Evolutionary conservation across 768 basidiomycete genomes (phyloP).

Genomic region (Filobasidium floriforme): DNA sequence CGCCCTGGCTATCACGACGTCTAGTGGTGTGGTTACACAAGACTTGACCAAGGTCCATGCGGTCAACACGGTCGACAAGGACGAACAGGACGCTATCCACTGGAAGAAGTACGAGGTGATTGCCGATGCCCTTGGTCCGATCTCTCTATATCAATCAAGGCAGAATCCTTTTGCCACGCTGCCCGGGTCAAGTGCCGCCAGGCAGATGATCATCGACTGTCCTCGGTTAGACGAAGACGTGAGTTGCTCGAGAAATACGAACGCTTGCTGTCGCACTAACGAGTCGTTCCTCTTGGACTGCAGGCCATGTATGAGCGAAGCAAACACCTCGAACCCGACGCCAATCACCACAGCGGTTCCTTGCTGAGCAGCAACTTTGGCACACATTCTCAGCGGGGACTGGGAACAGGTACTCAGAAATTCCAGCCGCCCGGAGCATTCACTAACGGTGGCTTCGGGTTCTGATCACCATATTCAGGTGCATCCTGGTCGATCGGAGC

Average conservation of each 20-base stretch:
- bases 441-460: slow-evolving; percentile 3
- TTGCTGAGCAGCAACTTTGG: neutral
- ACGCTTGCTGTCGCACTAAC: slow-evolving; percentile 7
- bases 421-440: neutral
- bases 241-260: slow-evolving; percentile 17
- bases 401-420: neutral
- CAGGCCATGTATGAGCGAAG: slow-evolving; percentile 34
- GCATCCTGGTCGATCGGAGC: neutral
- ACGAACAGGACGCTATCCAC: slow-evolving; percentile 67
- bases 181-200: slow-evolving; percentile 23
- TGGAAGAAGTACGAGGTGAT: slow-evolving; percentile 96
- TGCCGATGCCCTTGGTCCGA: slow-evolving; percentile 71
- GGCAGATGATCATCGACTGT: slow-evolving; percentile 33
- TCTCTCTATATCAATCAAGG: slow-evolving; percentile 68
- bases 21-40: slow-evolving; percentile 80
- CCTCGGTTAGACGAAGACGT: slow-evolving; percentile 40
- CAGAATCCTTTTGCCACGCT: slow-evolving; percentile 21
- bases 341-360: slow-evolving; percentile 2
- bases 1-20: neutral
- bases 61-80: slow-evolving; percentile 66
- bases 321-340: slow-evolving; percentile 25
- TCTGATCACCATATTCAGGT: slow-evolving; percentile 1
- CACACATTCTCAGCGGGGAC: neutral
- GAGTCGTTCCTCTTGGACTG: neutral
- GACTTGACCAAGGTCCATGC: slow-evolving; percentile 82